phyloP scores from a whole-genome alignment of 768 basidiomycete species.

The Tylopilus rubrobrunneus region DNA sequence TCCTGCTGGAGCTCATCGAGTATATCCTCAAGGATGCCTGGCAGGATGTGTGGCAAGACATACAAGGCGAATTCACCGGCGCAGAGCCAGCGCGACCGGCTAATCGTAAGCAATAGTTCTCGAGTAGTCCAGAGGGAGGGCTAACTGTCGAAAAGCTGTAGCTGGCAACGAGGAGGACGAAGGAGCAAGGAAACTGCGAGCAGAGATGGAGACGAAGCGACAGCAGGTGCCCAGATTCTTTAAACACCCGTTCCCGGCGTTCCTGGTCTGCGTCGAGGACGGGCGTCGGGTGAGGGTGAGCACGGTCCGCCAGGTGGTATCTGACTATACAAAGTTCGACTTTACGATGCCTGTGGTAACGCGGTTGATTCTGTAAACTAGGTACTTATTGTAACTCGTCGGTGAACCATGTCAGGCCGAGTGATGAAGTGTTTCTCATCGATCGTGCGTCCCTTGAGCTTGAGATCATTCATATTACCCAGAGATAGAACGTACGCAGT shows the following conservation, averaged over 20 bases:
- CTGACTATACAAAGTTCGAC: slow-evolving; percentile 9
- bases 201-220: too few species aligned
- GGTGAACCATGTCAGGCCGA: too few species aligned
- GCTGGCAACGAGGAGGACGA: slow-evolving; percentile 4
- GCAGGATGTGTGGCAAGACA: neutral
- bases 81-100: neutral
- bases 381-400: too few species aligned
- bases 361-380: too few species aligned
- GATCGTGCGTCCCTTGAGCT: too few species aligned
- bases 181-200: slow-evolving; percentile 5
- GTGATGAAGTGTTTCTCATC: too few species aligned
- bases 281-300: slow-evolving; percentile 15
- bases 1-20: too few species aligned
- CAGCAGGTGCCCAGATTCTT: slow-evolving; percentile 19
- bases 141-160: slow-evolving; percentile 4
- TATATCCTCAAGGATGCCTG: slow-evolving; percentile 3
- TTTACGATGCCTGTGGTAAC: slow-evolving; percentile 13
- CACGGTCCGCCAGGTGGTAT: too few species aligned
- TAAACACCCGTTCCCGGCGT: slow-evolving; percentile 13
- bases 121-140: neutral
- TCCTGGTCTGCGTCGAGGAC: slow-evolving; percentile 13
- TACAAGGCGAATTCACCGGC: too few species aligned
- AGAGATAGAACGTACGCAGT: too few species aligned
- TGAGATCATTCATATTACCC: too few species aligned
- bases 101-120: too few species aligned